These are phyloP conservation scores for Mycena metata DNA, from an alignment of 768 basidiomycete genomes.

Conservation along the genomic window DNA sequence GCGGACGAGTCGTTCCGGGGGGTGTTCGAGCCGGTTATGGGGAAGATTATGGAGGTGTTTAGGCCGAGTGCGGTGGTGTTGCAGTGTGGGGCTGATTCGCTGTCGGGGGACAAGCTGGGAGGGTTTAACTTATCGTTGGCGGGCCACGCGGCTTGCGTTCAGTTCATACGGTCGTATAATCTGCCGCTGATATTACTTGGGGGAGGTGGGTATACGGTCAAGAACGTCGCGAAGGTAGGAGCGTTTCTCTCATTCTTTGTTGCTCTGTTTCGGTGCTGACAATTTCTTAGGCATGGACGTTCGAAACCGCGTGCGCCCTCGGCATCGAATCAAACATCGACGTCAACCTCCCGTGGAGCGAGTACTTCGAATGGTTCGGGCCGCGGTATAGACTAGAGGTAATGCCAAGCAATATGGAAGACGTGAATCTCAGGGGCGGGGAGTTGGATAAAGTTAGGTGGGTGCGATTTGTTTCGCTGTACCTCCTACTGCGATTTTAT, in stretches of 20 bases:
- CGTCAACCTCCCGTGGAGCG: slow-evolving; percentile 85
- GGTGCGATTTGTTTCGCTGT: slow-evolving; percentile 42
- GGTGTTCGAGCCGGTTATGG: slow-evolving; percentile 94
- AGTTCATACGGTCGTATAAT: slow-evolving; percentile 85
- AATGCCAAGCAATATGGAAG: slow-evolving; percentile 93
- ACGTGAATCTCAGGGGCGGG: slow-evolving; percentile 85
- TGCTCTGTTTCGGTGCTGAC: too few species aligned
- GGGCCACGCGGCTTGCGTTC: slow-evolving; percentile 93
- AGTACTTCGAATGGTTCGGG: slow-evolving; percentile 98
- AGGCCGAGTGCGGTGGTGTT: slow-evolving; percentile 90
- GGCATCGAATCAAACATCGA: slow-evolving; percentile 86
- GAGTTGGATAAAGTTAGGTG: slow-evolving; percentile 86
- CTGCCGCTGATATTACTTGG: slow-evolving; percentile 93
- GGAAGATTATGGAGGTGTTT: slow-evolving; percentile 88
- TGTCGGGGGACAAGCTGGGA: slow-evolving; percentile 95
- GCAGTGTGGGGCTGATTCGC: slow-evolving; percentile 96
- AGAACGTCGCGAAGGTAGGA: slow-evolving; percentile 84
- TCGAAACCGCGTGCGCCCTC: slow-evolving; percentile 94
- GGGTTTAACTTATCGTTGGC: slow-evolving; percentile 97
- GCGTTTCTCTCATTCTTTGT: too few species aligned
- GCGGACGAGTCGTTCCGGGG: slow-evolving; percentile 89
- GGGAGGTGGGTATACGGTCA: slow-evolving; percentile 97
- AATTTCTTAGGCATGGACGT: slow-evolving; percentile 77
- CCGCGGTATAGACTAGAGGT: slow-evolving; percentile 96
- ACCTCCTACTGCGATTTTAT: too few species aligned